phyloP scores from a whole-genome alignment of 2,329 filamentous ascomycete genomes.

The Claviceps digitariae region DNA sequence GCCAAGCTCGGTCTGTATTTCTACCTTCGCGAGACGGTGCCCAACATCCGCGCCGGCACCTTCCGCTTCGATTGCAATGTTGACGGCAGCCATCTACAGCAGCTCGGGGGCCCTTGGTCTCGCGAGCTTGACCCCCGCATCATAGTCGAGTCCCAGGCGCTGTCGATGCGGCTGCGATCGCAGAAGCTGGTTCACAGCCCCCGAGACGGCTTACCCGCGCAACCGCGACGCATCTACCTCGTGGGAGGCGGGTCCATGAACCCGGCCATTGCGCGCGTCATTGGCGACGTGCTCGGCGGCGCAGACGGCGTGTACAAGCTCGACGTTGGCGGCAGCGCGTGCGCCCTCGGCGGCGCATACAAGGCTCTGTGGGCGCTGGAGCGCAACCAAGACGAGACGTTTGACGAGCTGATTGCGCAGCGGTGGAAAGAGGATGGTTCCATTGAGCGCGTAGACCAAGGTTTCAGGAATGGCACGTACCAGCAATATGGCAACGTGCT shows the following conservation, averaged over 20 bases:
- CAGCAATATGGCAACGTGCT: slow-evolving; percentile 66
- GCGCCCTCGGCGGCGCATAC: slow-evolving; percentile 84
- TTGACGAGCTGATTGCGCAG: slow-evolving; percentile 73
- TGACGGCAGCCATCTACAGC: slow-evolving; percentile 37
- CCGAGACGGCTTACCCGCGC: slow-evolving; percentile 49
- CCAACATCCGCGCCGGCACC: slow-evolving; percentile 72
- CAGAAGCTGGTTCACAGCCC: slow-evolving; percentile 56
- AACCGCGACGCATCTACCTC: slow-evolving; percentile 82
- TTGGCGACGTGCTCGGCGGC: slow-evolving; percentile 80
- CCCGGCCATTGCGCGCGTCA: slow-evolving; percentile 70
- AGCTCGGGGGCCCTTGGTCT: slow-evolving; percentile 22
- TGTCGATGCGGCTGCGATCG: slow-evolving; percentile 79
- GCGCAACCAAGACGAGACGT: slow-evolving; percentile 53
- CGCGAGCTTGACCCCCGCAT: slow-evolving; percentile 61
- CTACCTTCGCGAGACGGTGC: slow-evolving; percentile 87
- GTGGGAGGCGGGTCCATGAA: slow-evolving; percentile 88
- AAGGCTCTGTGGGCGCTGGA: slow-evolving; percentile 92
- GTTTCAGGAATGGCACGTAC: slow-evolving; percentile 64
- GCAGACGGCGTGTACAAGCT: slow-evolving; percentile 84
- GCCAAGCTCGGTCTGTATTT: slow-evolving; percentile 92
- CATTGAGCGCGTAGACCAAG: slow-evolving; percentile 68
- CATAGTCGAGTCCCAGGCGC: slow-evolving; percentile 89
- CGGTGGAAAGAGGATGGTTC: slow-evolving; percentile 80
- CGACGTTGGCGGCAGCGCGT: slow-evolving; percentile 90
- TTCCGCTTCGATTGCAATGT: slow-evolving; percentile 63